Base-by-base conservation (phyloP, 305 asterid genomes). In the Fraxinus greggii region DNA sequence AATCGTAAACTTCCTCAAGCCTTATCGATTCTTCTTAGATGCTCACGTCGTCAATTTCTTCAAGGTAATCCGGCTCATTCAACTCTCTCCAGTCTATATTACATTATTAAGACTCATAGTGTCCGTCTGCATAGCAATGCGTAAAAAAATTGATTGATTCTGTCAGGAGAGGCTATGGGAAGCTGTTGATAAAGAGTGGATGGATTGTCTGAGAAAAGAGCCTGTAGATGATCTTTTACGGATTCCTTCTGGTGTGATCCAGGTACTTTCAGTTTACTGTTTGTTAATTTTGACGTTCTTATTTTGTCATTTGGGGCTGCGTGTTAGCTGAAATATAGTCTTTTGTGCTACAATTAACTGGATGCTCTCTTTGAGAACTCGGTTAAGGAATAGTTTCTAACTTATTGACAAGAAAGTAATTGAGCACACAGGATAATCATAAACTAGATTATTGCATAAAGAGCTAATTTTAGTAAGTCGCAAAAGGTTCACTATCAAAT, bases 31-130 rank as follows among this genome's bases (percentile, higher is more conserved):
- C 88, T 89, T 94, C 73, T 31, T 94, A 9, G 94, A 92, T 9
- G 96, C 92, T 45, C 98, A 90, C 81, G 95, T 94, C 73, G 95
- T 92, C 87, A 90, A 92, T 86, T 95, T 94, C 90, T 94, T 92
- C 91, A 90, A 86, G 93, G 97, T 83, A 80, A 74, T 82, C 79
- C 40, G 42, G 35, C 85, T 31, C 32, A 4, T 67, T 28, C 26
- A 23, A 10, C 74, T 67, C 19, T 67, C 19, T 67, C 21, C 76
- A n/a, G 26, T 9, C 32, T 23, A 6, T 23, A 6, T 15, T 13
- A 7, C 51, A 54, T 2, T 21, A 19, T 26, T 21, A 8, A 8
- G 23, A 28, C 38, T 67, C 21, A 28, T 5, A n/a, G 31, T 2
- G 67, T 54, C 1, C 33, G 29, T 83, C 0, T 81, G 78, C 69